These are phyloP conservation scores for Soucietia sequanensis DNA, from an alignment of 805 yeast species.

Conservation along the genomic window DNA sequence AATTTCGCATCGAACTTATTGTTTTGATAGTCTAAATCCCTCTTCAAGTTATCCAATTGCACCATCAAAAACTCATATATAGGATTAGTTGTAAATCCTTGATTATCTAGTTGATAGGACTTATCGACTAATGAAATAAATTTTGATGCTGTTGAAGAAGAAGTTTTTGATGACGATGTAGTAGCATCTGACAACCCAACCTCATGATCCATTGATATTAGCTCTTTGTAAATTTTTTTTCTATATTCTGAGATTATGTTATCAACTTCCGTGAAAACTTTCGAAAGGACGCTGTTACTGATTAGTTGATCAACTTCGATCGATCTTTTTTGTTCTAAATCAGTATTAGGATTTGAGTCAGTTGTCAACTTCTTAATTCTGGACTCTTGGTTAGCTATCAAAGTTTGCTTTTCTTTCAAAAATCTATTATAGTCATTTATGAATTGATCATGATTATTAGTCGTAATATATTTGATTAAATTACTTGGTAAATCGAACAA, in stretches of 20 bases:
- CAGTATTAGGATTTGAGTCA: constrained; percentile 10
- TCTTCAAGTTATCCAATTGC: constrained; percentile 29
- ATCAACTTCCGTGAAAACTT: constrained; percentile 32
- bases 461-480: constrained; percentile 24
- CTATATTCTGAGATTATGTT: constrained; percentile 33
- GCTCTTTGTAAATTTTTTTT: constrained; percentile 32
- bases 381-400: constrained; percentile 12
- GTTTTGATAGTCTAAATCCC: constrained; percentile 35
- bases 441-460: constrained; percentile 33
- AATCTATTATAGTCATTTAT: constrained; percentile 34
- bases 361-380: constrained; percentile 10
- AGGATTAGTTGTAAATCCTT: constrained; percentile 20
- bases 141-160: constrained; percentile 19
- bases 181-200: constrained; percentile 16
- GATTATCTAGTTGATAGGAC: constrained; percentile 31
- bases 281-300: constrained; percentile 27
- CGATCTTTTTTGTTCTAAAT: constrained; percentile 9
- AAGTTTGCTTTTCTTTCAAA: constrained; percentile 21
- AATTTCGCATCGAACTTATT: constrained; percentile 36
- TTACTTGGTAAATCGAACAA: constrained; percentile 37
- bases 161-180: constrained; percentile 4
- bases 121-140: constrained; percentile 40
- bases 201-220: constrained; percentile 39
- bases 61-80: constrained; percentile 34
- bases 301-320: constrained; percentile 23